Base-by-base conservation (phyloP, 2,329 filamentous ascomycete genomes). In the Leptographium flavum region DNA sequence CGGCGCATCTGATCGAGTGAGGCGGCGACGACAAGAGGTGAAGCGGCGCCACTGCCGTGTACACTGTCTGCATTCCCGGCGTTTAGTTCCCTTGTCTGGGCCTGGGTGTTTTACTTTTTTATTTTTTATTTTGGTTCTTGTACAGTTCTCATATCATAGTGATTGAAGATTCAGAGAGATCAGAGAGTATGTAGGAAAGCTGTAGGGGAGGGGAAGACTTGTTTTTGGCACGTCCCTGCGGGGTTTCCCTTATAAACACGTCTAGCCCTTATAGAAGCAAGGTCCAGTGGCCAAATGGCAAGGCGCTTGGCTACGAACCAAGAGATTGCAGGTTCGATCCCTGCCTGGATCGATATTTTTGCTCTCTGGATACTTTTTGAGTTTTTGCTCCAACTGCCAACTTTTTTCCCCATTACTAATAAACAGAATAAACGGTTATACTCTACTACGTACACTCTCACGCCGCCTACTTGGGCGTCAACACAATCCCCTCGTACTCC, bases 401-500 rank as follows among this genome's bases (percentile, higher is more conserved):
- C 13, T 11, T 28, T 28, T 8, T 11, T 28, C 27, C 27, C 5
- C 8, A 28, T 28, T 28, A 28, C 13, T 28, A 9, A 8, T 28
- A 28, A 11, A 28, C 27, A 28, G 8, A 28, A 8, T 28, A 7
- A 8, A 28, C 27, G 8, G 19, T 3, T 8, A 37, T 11, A 36
- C 21, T 22, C 21, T 37, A 37, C 35, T 22, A 21, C 3, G 15
- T 17, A 4, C 19, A 21, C 14, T 19, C 27, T 17, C n/a, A 23
- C 13, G n/a, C 13, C 25, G n/a, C n/a, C 31, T 33, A 69, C 50
- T 67, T 74, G 13, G 73, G 71, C 45, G 82, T 75, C 45, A 86
- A 75, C 48, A 95, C 79, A 35, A 98, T 79, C 2, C 90, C 92
- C 58, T 96, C 92, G 57, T 94, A 96, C 56, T 94, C 87, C 58